These are phyloP conservation scores for Boletus coccyginus DNA, from an alignment of 768 basidiomycete genomes.

Conservation along the genomic window DNA sequence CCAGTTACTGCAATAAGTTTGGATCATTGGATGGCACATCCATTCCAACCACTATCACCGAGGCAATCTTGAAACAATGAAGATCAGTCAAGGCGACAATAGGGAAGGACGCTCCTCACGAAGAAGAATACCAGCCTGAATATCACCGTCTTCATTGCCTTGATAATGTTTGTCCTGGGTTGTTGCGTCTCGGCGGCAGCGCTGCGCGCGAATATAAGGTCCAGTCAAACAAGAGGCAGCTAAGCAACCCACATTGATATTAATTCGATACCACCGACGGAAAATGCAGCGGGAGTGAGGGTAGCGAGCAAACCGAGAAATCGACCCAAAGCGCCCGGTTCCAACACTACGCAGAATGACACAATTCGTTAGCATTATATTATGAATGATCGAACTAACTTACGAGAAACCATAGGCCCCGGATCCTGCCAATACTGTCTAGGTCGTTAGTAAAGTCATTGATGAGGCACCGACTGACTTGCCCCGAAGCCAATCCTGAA, in stretches of 20 bases:
- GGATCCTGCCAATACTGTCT: slow-evolving; percentile 23
- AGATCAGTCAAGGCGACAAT: not conserved
- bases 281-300: slow-evolving; percentile 49
- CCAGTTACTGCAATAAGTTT: slow-evolving; percentile 41
- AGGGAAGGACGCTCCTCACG: not conserved
- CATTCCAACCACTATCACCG: slow-evolving; percentile 63
- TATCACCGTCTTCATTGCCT: slow-evolving; percentile 74
- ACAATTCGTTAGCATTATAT: not conserved
- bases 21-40: slow-evolving; percentile 69
- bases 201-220: slow-evolving; percentile 32
- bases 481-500: slow-evolving; percentile 20
- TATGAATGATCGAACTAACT: not conserved
- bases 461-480: not conserved
- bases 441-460: not conserved
- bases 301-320: slow-evolving; percentile 23
- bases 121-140: slow-evolving; percentile 58
- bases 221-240: slow-evolving; percentile 9
- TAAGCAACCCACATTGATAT: slow-evolving; percentile 54
- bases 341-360: slow-evolving; percentile 7
- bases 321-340: slow-evolving; percentile 20
- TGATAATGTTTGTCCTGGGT: slow-evolving; percentile 76
- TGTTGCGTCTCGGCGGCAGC: slow-evolving; percentile 76
- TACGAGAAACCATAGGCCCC: slow-evolving; percentile 25
- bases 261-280: slow-evolving; percentile 75
- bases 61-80: slow-evolving; percentile 12